These are phyloP conservation scores for Eurotiales sp. DNA, from an alignment of 2,329 filamentous ascomycete species.

Conservation along the genomic window DNA sequence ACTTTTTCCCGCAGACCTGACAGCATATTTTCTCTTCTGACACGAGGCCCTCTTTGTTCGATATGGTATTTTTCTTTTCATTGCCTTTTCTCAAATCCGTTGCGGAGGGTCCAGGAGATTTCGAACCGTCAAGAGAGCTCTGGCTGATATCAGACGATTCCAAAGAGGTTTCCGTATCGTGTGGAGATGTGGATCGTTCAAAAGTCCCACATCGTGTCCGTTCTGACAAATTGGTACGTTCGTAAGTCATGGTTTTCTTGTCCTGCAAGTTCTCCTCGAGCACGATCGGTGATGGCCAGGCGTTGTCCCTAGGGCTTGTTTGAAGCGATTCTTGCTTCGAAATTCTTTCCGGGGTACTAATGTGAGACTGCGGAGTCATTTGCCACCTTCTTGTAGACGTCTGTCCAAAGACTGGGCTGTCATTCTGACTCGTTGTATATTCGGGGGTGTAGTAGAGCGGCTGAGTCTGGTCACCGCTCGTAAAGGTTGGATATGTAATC, in stretches of 20 bases:
- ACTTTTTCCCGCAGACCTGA: slow-evolving; percentile 70
- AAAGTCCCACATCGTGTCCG: neutral
- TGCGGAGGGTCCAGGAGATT: slow-evolving; percentile 3
- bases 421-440: slow-evolving; percentile 17
- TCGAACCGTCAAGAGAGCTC: slow-evolving; percentile 2
- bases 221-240: neutral
- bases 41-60: neutral
- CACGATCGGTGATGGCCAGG: slow-evolving; percentile 12
- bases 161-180: slow-evolving; percentile 8
- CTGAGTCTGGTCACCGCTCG: slow-evolving; percentile 21
- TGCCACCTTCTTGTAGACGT: slow-evolving; percentile 23
- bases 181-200: slow-evolving; percentile 7
- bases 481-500: slow-evolving; percentile 22
- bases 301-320: slow-evolving; percentile 13
- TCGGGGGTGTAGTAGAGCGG: slow-evolving; percentile 24
- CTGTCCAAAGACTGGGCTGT: slow-evolving; percentile 17
- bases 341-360: slow-evolving; percentile 18
- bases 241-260: neutral
- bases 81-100: slow-evolving; percentile 14
- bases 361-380: slow-evolving; percentile 22
- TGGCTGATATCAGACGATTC: slow-evolving; percentile 8
- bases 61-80: slow-evolving; percentile 13
- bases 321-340: slow-evolving; percentile 2
- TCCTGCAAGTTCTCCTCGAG: slow-evolving; percentile 1
- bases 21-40: slow-evolving; percentile 63